Conservation (phyloP, 345 rosid genomes). For the Trapa incisa region DNA sequence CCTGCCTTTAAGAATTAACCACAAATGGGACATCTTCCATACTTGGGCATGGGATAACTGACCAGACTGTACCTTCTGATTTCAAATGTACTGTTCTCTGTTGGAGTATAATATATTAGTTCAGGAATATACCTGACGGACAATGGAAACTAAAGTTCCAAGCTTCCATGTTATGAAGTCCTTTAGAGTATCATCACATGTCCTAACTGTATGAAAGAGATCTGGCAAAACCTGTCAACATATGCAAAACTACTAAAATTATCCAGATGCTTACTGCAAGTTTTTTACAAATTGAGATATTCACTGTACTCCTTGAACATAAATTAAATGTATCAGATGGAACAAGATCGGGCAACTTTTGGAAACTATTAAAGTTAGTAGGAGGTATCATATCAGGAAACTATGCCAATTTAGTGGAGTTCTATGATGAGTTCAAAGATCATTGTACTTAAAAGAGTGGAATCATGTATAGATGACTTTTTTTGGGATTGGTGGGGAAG, state of each 20-base stretch:
- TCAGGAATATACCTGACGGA: slow-evolving; percentile 70
- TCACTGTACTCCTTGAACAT: background rate
- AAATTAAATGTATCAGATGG: background rate
- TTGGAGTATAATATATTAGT: slow-evolving; percentile 3
- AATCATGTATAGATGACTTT: background rate
- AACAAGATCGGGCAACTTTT: background rate
- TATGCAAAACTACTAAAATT: background rate
- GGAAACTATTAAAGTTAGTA: background rate
- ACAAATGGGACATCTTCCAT: background rate
- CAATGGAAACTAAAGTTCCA: slow-evolving; percentile 91
- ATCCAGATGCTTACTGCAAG: background rate
- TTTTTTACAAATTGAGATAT: background rate
- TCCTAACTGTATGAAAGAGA: slow-evolving; percentile 85
- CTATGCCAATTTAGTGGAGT: background rate
- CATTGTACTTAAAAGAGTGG: background rate
- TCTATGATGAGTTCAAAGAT: too few species aligned
- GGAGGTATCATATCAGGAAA: background rate
- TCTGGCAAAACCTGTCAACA: slow-evolving; percentile 75
- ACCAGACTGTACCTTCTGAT: too few species aligned
- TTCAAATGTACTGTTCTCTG: too few species aligned
- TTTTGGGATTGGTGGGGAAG: too few species aligned
- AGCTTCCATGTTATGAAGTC: slow-evolving; percentile 98
- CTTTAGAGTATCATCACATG: slow-evolving; percentile 82
- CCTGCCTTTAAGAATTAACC: background rate
- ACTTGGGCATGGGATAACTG: background rate